A percentile compares a stretch with the other conserved stretches of the same genome.
phyloP scores from a whole-genome alignment of 345 rosid genomes.

The Gossypioides kirkii region DNA sequence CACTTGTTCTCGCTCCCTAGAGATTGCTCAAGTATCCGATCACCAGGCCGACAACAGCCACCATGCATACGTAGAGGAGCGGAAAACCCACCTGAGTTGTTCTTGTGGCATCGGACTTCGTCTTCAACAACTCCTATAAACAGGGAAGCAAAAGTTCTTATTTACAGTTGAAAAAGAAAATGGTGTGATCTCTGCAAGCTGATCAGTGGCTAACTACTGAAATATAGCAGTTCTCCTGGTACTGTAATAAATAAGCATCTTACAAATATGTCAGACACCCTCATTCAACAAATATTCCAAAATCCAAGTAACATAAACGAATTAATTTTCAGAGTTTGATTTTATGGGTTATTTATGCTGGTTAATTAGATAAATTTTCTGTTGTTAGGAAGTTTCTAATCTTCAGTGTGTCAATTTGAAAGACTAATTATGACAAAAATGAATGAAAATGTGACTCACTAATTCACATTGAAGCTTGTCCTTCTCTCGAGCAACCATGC shows the following conservation, averaged over 20 bases:
- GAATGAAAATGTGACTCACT: constrained; percentile 25
- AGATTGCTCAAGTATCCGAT: constrained; percentile 32
- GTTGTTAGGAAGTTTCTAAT: neutral
- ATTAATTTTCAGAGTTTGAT: neutral
- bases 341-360: neutral
- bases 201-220: too few relatives aligned
- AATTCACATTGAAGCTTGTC: constrained; percentile 32
- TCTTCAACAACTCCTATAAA: constrained; percentile 36
- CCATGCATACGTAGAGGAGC: constrained; percentile 37
- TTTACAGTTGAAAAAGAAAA: too few relatives aligned
- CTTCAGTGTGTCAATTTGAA: neutral
- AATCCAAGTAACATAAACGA: neutral
- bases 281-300: neutral
- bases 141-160: neutral
- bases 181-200: too few relatives aligned
- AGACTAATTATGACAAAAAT: too few relatives aligned
- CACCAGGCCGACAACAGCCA: constrained; percentile 31
- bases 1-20: neutral
- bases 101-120: constrained; percentile 23
- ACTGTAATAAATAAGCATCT: too few relatives aligned
- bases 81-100: constrained; percentile 43
- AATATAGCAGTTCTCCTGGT: too few relatives aligned
- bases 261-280: neutral
- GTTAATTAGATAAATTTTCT: neutral
- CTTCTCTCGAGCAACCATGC: constrained; percentile 26